These are phyloP conservation scores for Dryadomyces quercus-mongolicae DNA, from an alignment of 2,329 filamentous ascomycete species.

Conservation along the genomic window DNA sequence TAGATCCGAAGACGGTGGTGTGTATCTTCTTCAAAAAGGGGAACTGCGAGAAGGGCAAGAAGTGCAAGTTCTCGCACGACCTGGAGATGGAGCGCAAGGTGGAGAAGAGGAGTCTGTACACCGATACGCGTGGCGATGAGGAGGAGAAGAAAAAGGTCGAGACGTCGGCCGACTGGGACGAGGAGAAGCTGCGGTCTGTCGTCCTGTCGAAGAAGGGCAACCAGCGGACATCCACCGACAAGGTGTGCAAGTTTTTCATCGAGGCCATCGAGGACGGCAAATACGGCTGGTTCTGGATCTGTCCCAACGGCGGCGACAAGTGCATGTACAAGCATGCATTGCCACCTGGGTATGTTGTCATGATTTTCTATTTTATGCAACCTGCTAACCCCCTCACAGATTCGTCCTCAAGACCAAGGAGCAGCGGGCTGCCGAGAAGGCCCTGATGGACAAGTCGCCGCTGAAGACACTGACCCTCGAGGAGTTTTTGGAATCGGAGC, in stretches of 20 bases:
- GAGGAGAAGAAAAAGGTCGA: constrained; percentile 75
- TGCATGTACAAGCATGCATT: constrained; percentile 98
- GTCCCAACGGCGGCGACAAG: constrained; percentile 90
- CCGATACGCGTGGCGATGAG: constrained; percentile 64
- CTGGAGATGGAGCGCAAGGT: constrained; percentile 79
- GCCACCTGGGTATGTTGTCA: constrained; percentile 69
- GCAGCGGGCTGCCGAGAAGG: constrained; percentile 90
- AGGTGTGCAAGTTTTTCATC: constrained; percentile 98
- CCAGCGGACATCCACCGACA: constrained; percentile 87
- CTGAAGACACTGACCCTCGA: constrained; percentile 90
- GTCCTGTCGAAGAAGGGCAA: constrained; percentile 96
- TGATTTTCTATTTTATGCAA: neutral
- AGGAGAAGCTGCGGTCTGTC: constrained; percentile 84
- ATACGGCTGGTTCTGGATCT: constrained; percentile 98
- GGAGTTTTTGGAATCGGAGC: constrained; percentile 92
- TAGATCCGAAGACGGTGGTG: constrained; percentile 93
- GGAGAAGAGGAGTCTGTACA: constrained; percentile 85
- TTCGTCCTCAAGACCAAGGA: constrained; percentile 98
- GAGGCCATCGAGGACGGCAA: constrained; percentile 96
- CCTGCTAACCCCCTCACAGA: constrained; percentile 33
- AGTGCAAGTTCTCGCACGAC: constrained; percentile 98
- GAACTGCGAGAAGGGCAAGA: constrained; percentile 90
- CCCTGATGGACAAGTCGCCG: constrained; percentile 88
- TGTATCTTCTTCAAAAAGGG: constrained; percentile 98
- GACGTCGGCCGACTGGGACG: constrained; percentile 94